A percentile compares a stretch with the other conserved stretches of the same genome.
These are phyloP conservation scores for Sclerotinia spermophila DNA, from an alignment of 2,329 filamentous ascomycete species.

Conservation along the genomic window DNA sequence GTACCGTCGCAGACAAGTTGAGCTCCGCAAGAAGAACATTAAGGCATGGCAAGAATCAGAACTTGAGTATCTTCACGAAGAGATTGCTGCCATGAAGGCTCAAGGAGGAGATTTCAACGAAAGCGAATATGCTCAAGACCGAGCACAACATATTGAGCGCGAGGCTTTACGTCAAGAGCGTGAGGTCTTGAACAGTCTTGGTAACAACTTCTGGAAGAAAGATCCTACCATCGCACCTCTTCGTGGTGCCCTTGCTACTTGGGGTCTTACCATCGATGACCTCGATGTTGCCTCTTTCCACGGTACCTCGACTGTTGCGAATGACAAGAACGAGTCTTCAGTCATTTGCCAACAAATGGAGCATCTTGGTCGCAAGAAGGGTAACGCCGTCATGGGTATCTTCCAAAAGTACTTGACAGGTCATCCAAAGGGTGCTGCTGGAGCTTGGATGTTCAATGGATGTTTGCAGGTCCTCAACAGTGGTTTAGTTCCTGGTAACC, in stretches of 20 bases:
- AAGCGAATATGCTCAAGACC: slow-evolving; percentile 80
- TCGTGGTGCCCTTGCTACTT: slow-evolving; percentile 91
- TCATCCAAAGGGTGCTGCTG: slow-evolving; percentile 97
- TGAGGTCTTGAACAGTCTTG: slow-evolving; percentile 85
- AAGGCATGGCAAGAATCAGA: slow-evolving; percentile 96
- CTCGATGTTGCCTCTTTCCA: slow-evolving; percentile 96
- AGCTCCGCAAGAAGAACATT: slow-evolving; percentile 90
- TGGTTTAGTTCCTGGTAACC: slow-evolving; percentile 92
- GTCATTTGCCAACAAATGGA: slow-evolving; percentile 95
- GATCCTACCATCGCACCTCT: slow-evolving; percentile 91
- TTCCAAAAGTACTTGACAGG: slow-evolving; percentile 99
- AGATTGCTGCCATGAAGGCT: slow-evolving; percentile 85
- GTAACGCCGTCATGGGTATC: slow-evolving; percentile 91
- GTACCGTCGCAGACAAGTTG: slow-evolving; percentile 92
- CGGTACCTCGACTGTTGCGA: slow-evolving; percentile 95
- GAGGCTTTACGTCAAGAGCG: slow-evolving; percentile 89
- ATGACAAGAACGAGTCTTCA: slow-evolving; percentile 99
- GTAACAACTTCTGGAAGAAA: slow-evolving; percentile 99
- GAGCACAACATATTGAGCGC: slow-evolving; percentile 78
- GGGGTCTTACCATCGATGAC: slow-evolving; percentile 97
- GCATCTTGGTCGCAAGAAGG: slow-evolving; percentile 92
- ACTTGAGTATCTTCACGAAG: slow-evolving; percentile 86
- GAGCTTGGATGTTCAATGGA: slow-evolving; percentile 99
- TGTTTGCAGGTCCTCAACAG: slow-evolving; percentile 92
- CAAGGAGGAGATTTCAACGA: slow-evolving; percentile 74